Conservation (phyloP, 257 asterid species). For the Solanum chmielewskii region DNA sequence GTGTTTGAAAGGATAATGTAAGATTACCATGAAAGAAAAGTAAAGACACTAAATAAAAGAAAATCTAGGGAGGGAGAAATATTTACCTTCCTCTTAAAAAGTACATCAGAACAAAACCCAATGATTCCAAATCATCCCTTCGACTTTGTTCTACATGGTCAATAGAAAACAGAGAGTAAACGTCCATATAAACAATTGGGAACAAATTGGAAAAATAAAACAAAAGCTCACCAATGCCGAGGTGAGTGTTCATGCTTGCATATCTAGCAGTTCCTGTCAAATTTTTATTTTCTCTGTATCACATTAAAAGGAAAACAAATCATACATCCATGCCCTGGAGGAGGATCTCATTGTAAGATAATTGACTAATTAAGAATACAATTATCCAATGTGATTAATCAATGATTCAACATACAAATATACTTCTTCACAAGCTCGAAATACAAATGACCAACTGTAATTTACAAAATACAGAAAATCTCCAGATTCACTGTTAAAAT, state of each 20-base stretch:
- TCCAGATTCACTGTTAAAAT: neutral
- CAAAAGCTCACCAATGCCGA: slow-evolving; percentile 7
- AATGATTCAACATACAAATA: neutral
- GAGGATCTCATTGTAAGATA: neutral
- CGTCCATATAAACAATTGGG: neutral
- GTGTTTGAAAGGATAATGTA: slow-evolving; percentile 11
- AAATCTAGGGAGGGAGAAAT: neutral
- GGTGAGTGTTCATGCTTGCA: slow-evolving; percentile 4
- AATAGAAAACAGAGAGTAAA: neutral
- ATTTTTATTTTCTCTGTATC: slow-evolving; percentile 14
- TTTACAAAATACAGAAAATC: neutral
- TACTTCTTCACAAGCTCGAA: neutral
- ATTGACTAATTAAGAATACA: neutral
- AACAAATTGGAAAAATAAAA: neutral
- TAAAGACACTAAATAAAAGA: neutral
- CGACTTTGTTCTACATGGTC: slow-evolving; percentile 9
- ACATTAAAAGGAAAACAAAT: neutral
- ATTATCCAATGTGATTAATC: neutral
- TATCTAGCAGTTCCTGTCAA: slow-evolving; percentile 18
- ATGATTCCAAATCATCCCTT: slow-evolving; percentile 14
- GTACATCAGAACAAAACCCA: slow-evolving; percentile 10
- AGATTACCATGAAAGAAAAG: neutral
- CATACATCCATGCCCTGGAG: neutral
- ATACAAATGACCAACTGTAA: neutral
- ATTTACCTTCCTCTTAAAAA: slow-evolving; percentile 12